Evolutionary conservation across 164 flowering plant species (phyloP), one percentile per base, ranked within the genome.

Genomic region (Sextonia rubra): DNA sequence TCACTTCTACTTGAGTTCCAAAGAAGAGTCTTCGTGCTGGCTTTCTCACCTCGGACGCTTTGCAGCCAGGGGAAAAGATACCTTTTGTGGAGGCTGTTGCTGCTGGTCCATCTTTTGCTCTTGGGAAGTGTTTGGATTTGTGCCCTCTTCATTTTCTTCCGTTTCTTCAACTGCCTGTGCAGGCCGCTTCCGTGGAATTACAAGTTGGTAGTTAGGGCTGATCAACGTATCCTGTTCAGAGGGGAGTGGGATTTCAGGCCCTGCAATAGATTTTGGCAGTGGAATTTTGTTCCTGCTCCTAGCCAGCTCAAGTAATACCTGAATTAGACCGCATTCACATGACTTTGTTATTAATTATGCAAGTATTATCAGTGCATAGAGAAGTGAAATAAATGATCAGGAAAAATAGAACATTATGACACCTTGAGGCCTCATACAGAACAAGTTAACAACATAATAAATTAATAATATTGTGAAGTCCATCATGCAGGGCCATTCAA

Each of bases 201-300:
- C 90, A 23, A 96, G 87, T 71, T 96, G 98, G 84, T 93, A 96
- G 76, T 93, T 96, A 1, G 98, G 97, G 79, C 84, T 83, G 67
- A 91, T 83, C 78, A 93, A 71, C 6, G 93, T 87, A 78, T 93
- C 95, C 74, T 88, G 86, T 47, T 93, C 97, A 2, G 98, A 92
- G 23, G 98, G 95, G 22, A 90, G 90, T 5, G 93, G 84, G 52
- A 91, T 83, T 3, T 81, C 75, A 8, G 87, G 83, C 68, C 91
- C 89, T 22, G 89, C 73, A 64, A 84, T 83, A 22, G 93, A 77
- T 74, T 89, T 93, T 7, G 94, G 97, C 75, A 91, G 77, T 11
- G 97, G 94, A 47, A 84, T 85, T 73, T 85, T 92, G 85, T 92
- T 92, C 77, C 92, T 81, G 77, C 67, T 87, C 75, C 86, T 83